Evolutionary conservation across 108 stramenopile genomes (phyloP), one percentile per base, ranked within the genome.

Genomic region (Cyclostephanos invisitatus): DNA sequence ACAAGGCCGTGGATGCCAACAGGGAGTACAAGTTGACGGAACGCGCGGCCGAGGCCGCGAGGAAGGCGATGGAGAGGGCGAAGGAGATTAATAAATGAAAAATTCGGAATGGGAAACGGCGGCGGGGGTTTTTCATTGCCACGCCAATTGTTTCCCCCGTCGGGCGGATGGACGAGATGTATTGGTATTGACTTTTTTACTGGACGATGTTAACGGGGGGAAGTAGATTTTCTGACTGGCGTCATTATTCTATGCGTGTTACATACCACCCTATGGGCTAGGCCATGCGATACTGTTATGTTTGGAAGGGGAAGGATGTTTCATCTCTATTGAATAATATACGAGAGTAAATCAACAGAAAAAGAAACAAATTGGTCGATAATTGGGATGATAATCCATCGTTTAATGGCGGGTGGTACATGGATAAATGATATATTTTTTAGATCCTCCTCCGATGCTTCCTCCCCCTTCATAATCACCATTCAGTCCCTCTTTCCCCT

Each of bases 1-100:
- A 78, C 49, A 82, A 82, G 73, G 73, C 81, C 66, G 69, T 78
- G 32, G 73, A 67, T 67, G 73, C 73, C 28, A 82, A 82, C 71
- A 50, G 51, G 56, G 72, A 82, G 29, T 82, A 82, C 73, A 82
- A 82, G 51, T 59, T 82, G 21, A 78, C 81, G 1, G 81, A 82
- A 35, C 72, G 77, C 29, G 81, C 72, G n/a, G 61, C 77, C 15
- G 72, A 67, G 35, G 81, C 77, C 8, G 70, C 73, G 7, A 78
- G 78, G 77, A 82, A 74, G 67, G 71, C 75, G 5, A 63, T 81
- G 50, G 76, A 81, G 7, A 81, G 77, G 48, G 64, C 72, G 18
- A 81, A 72, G 55, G 35, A 55, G 40, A 7, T 25, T 0, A 57
- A 56, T 51, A 40, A 55, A 57, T 69, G 53, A 58, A 27, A n/a